These are phyloP conservation scores for Crataegus laevigata DNA, from an alignment of 306 rosid species.

Conservation along the genomic window DNA sequence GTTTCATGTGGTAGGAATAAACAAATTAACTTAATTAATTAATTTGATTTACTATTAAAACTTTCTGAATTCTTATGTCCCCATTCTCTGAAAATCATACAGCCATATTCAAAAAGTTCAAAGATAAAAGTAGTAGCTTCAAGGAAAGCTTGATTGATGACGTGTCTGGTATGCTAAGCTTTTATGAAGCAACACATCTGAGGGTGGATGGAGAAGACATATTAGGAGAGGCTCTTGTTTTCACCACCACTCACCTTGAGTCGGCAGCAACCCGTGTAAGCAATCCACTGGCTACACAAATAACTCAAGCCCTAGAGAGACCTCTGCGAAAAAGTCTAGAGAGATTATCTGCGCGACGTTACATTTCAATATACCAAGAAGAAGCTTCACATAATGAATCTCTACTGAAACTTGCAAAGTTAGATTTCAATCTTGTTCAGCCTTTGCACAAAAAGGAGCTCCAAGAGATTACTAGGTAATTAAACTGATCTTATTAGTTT, in stretches of 20 bases:
- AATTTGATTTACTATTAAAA: too few species aligned
- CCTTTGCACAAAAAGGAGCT: constrained; percentile 18
- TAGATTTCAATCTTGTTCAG: constrained; percentile 30
- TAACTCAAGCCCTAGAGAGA: constrained; percentile 1
- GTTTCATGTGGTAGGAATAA: constrained; percentile 20
- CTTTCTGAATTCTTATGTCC: too few species aligned
- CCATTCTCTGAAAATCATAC: background rate
- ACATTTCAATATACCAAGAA: constrained; percentile 13
- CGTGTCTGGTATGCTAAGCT: background rate
- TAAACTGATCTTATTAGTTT: too few species aligned
- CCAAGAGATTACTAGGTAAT: constrained; percentile 9
- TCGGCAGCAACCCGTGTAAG: background rate
- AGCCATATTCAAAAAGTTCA: constrained; percentile 21
- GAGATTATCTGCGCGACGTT: background rate
- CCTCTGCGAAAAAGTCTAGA: constrained; percentile 20
- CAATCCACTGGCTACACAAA: background rate
- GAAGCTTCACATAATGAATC: constrained; percentile 11
- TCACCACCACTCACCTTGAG: constrained; percentile 13
- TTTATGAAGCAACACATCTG: constrained; percentile 15
- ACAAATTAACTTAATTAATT: too few species aligned
- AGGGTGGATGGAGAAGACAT: constrained; percentile 11
- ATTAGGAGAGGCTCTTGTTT: background rate
- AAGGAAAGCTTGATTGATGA: background rate
- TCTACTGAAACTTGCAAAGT: constrained; percentile 16
- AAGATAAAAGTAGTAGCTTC: background rate